A percentile compares a stretch with the other conserved stretches of the same genome.
Conservation (phyloP, 768 basidiomycete genomes). For the Boletus barrowsii region DNA sequence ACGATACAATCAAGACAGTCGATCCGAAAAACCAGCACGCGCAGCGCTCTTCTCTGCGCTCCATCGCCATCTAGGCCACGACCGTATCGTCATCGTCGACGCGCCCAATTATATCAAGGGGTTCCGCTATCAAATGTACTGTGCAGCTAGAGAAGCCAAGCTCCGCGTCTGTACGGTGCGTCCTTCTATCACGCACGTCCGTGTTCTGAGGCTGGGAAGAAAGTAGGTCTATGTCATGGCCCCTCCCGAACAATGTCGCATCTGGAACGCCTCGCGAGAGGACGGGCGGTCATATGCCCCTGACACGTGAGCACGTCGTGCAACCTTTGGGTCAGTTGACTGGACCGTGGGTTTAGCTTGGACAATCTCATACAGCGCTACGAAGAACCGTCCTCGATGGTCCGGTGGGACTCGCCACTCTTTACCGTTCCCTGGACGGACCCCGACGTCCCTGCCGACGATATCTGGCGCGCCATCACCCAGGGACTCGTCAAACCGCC, state of each 20-base stretch:
- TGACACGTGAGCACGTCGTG: constrained; percentile 55
- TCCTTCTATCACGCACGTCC: constrained; percentile 4
- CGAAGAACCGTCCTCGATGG: constrained; percentile 97
- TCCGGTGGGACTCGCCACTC: constrained; percentile 97
- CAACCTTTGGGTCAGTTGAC: too few relatives aligned
- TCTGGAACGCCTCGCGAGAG: constrained; percentile 64
- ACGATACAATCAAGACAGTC: constrained; percentile 43
- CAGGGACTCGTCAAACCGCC: constrained; percentile 82
- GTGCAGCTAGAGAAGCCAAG: constrained; percentile 86
- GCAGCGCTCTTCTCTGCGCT: constrained; percentile 80
- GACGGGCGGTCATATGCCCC: constrained; percentile 53
- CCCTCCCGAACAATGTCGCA: constrained; percentile 68
- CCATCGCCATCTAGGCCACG: constrained; percentile 65
- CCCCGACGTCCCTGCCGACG: constrained; percentile 55
- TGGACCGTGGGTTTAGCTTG: background rate
- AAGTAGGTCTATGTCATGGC: constrained; percentile 73
- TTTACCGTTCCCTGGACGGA: constrained; percentile 83
- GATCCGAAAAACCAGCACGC: constrained; percentile 85
- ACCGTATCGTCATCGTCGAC: constrained; percentile 86
- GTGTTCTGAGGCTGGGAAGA: constrained; percentile 9
- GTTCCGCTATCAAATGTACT: constrained; percentile 97
- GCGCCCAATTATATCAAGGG: constrained; percentile 97
- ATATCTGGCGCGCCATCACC: constrained; percentile 80
- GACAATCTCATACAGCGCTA: constrained; percentile 68
- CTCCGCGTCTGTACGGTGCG: constrained; percentile 84